Conservation (phyloP, 164 flowering plant species). For the Malania oleifera region DNA sequence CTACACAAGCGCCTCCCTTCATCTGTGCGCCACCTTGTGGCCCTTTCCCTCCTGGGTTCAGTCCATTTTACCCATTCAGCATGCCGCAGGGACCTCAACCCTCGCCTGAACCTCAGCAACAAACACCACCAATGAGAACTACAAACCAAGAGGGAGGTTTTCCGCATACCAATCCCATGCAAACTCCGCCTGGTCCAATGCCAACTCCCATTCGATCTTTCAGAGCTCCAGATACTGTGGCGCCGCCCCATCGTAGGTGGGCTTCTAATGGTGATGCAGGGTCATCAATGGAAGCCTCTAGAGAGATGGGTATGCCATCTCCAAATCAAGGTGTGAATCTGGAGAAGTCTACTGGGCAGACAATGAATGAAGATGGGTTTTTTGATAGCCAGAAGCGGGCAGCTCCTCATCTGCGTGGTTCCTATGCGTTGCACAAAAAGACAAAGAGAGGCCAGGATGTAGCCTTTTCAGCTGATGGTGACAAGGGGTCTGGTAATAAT, state of each 20-base stretch:
- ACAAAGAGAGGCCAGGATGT: slow-evolving; percentile 11
- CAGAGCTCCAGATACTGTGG: slow-evolving; percentile 21
- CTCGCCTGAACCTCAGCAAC: slow-evolving; percentile 21
- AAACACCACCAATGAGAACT: slow-evolving; percentile 9
- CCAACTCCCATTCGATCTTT: slow-evolving; percentile 25
- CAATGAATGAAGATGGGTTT: slow-evolving; percentile 11
- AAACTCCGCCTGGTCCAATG: no score
- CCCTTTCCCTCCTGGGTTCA: slow-evolving; percentile 53
- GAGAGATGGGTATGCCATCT: slow-evolving; percentile 3
- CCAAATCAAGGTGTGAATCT: no score
- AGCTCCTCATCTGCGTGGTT: slow-evolving; percentile 6
- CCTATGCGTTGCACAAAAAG: slow-evolving; percentile 19
- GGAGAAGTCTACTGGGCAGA: no score
- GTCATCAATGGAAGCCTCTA: slow-evolving; percentile 10
- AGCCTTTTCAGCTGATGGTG: slow-evolving; percentile 9
- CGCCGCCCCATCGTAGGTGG: slow-evolving; percentile 1
- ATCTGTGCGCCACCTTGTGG: slow-evolving; percentile 45
- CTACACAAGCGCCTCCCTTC: slow-evolving; percentile 46
- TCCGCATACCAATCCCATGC: slow-evolving; percentile 9
- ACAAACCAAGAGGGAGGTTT: slow-evolving; percentile 12
- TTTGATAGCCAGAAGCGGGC: slow-evolving; percentile 1
- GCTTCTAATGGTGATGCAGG: slow-evolving; percentile 27
- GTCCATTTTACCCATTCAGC: slow-evolving; percentile 58
- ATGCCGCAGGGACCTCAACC: slow-evolving; percentile 22
- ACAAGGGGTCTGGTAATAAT: no score